Percentiles rank a stretch among this genome's conserved stretches.
Evolutionary conservation across 2,329 filamentous ascomycete species (phyloP).

Genomic region (Nemania serpens): DNA sequence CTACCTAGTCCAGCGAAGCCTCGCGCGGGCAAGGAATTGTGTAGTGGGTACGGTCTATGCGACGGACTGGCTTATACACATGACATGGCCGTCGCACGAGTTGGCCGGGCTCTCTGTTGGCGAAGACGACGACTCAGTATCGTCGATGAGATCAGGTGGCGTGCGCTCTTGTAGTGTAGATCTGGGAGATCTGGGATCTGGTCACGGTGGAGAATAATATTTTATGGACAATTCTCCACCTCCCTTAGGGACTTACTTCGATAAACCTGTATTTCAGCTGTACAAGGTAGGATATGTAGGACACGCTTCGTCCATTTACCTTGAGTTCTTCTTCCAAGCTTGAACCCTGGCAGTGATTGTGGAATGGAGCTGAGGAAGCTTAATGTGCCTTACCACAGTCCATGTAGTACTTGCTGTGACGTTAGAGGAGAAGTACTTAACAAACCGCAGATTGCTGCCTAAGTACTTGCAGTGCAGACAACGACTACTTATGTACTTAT

Average conservation of each 20-base stretch:
- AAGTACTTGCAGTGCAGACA: no score
- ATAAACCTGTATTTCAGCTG: slow-evolving; percentile 5
- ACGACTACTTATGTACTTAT: no score
- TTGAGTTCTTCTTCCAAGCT: slow-evolving; percentile 2
- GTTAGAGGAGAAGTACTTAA: no score
- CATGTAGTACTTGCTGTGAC: no score
- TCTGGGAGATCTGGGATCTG: slow-evolving; percentile 6
- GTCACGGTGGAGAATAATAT: slow-evolving; percentile 7
- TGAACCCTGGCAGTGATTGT: slow-evolving; percentile 10
- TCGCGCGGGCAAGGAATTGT: not conserved
- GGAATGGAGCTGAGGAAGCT: not conserved
- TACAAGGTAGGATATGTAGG: no score
- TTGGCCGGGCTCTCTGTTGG: not conserved
- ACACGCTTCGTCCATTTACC: not conserved
- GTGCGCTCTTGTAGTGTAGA: not conserved
- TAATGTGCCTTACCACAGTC: not conserved
- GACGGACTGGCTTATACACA: not conserved
- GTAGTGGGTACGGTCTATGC: not conserved
- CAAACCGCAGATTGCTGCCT: no score
- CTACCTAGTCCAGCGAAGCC: slow-evolving; percentile 7
- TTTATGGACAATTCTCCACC: slow-evolving; percentile 18
- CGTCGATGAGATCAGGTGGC: slow-evolving; percentile 13
- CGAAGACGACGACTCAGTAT: no score
- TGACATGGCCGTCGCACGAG: not conserved
- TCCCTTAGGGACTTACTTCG: not conserved